These are phyloP conservation scores for Penicillium verrucosum DNA, from an alignment of 2,329 filamentous ascomycete genomes.

Conservation along the genomic window DNA sequence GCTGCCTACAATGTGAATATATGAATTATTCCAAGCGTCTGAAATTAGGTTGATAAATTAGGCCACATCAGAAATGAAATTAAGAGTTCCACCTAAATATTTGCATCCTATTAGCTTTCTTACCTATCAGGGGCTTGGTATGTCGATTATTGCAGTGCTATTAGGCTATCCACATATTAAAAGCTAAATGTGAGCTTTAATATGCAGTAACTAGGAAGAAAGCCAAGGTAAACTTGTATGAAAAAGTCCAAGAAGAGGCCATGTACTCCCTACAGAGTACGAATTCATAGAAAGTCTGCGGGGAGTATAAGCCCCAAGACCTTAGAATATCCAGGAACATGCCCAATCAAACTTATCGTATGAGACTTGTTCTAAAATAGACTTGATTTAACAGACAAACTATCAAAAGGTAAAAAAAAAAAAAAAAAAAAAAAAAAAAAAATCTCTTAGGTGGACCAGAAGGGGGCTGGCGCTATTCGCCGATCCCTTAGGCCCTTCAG, in stretches of 20 bases:
- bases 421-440: not conserved
- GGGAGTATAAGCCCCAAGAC: not conserved
- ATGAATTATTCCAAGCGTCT: not conserved
- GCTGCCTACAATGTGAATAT: not conserved
- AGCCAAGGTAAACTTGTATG: not conserved
- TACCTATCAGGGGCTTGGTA: constrained; percentile 2
- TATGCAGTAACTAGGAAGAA: too few species aligned
- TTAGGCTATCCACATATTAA: not conserved
- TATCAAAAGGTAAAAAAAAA: not conserved
- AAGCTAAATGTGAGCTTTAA: not conserved
- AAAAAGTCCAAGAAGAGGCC: not conserved
- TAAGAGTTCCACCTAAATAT: not conserved
- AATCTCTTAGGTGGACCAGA: constrained; percentile 12
- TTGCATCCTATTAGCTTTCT: not conserved
- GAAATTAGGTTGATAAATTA: not conserved
- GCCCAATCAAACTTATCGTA: not conserved
- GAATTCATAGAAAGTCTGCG: not conserved
- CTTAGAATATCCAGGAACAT: not conserved
- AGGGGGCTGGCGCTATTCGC: constrained; percentile 57
- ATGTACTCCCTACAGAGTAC: not conserved
- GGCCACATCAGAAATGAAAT: not conserved
- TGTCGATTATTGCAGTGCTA: not conserved
- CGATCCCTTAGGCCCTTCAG: constrained; percentile 27
- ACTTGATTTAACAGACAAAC: not conserved
- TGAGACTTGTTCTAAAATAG: not conserved